Evolutionary conservation across 2,329 filamentous ascomycete species (phyloP), one percentile per base, ranked within the genome.

Genomic region (Sordariomycetes sp.): DNA sequence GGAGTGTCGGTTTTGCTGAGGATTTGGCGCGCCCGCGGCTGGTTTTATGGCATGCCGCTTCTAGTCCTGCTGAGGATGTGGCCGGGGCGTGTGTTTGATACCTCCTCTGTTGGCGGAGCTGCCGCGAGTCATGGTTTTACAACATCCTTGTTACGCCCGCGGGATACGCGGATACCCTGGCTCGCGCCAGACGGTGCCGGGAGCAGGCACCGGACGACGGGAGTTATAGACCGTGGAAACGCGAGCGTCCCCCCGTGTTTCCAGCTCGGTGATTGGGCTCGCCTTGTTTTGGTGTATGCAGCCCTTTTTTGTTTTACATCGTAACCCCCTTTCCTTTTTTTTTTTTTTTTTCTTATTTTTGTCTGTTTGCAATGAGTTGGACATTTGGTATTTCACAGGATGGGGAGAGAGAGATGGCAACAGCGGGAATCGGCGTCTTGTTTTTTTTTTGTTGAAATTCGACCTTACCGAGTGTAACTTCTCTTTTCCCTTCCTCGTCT

Each of bases 341-440:
- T 12, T 17, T 3, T 39, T 39, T 39, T 39, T 39, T 39, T 3
- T 39, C 15, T 39, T 39, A 6, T 39, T 3, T 39, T 39, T 17
- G 5, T 39, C 12, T 50, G 2, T 6, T 24, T n/a, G 17, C 4
- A 50, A 50, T 12, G 45, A 50, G 22, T 50, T 50, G 22, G 45
- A 24, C 45, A 50, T 50, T 22, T 20, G n/a, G 20, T 22, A 6
- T n/a, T n/a, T 20, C 20, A 50, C 10, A 12, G 13, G 45, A 13
- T 3, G 45, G 45, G 22, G 20, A 7, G 42, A 50, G 34, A 25
- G 54, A 51, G 54, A 52, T 50, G 54, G 25, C 32, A 48, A 34
- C 42, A 50, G 54, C 54, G 39, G 54, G 25, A 22, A 52, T 22
- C 12, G 54, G 54, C 54, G 54, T 57, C 51, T 57, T 60, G 50